phyloP scores from a whole-genome alignment of 2,329 filamentous ascomycete genomes.

The Chrysoporthe puriensis region DNA sequence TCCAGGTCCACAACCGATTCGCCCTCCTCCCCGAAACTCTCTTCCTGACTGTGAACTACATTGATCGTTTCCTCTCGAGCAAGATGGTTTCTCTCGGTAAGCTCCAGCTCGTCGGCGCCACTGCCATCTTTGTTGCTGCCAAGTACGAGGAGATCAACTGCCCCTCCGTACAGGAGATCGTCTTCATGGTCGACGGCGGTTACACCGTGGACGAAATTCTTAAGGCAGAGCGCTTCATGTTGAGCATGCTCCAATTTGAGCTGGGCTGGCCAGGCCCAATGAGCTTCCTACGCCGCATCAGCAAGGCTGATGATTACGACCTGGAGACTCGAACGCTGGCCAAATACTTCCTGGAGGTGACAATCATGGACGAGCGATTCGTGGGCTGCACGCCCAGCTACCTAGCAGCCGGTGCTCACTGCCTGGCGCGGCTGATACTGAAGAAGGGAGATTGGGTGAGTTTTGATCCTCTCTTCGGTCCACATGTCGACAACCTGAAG shows the following conservation, averaged over 20 bases:
- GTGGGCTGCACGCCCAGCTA: slow-evolving; percentile 90
- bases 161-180: slow-evolving; percentile 90
- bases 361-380: slow-evolving; percentile 97
- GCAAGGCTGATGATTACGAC: slow-evolving; percentile 98
- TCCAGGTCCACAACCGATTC: slow-evolving; percentile 94
- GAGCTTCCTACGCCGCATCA: slow-evolving; percentile 95
- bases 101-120: slow-evolving; percentile 93
- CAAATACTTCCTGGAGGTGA: slow-evolving; percentile 97
- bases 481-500: slow-evolving; percentile 11
- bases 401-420: slow-evolving; percentile 88
- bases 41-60: slow-evolving; percentile 94
- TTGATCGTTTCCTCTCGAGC: slow-evolving; percentile 91
- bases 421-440: slow-evolving; percentile 84
- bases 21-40: slow-evolving; percentile 89
- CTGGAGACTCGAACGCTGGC: slow-evolving; percentile 91
- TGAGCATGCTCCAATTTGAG: slow-evolving; percentile 94
- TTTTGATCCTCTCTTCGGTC: slow-evolving; percentile 31
- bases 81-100: slow-evolving; percentile 96
- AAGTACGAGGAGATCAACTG: slow-evolving; percentile 99
- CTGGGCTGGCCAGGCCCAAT: slow-evolving; percentile 98
- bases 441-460: slow-evolving; percentile 93
- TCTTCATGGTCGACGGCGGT: slow-evolving; percentile 96
- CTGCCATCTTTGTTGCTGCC: slow-evolving; percentile 91
- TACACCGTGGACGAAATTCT: slow-evolving; percentile 91
- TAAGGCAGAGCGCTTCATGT: slow-evolving; percentile 97